A percentile compares a stretch with the other conserved stretches of the same genome.
These are phyloP conservation scores for Ceratobasidium sp. DNA, from an alignment of 1,284 basidiomycete species.

Conservation along the genomic window DNA sequence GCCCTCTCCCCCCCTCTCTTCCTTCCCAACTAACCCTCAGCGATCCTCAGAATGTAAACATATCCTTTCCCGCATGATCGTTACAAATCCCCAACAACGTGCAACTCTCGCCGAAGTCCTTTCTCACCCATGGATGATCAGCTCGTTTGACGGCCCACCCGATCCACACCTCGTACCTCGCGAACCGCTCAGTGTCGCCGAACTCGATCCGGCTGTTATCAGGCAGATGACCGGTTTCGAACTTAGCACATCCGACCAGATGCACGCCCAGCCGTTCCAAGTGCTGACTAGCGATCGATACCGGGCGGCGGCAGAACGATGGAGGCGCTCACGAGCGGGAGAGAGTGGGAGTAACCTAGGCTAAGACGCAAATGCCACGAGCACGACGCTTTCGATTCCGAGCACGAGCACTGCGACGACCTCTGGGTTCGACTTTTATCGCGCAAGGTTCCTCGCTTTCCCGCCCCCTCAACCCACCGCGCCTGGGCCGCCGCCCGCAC, in stretches of 20 bases:
- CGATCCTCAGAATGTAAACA: conserved; percentile 85
- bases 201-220: conserved; percentile 88
- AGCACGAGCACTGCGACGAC: conserved; percentile 15
- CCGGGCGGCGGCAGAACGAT: conserved; percentile 73
- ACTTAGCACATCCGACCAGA: conserved; percentile 89
- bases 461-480: conserved; percentile 65
- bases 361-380: conserved; percentile 3
- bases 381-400: conserved; percentile 9
- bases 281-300: conserved; percentile 87
- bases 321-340: conserved; percentile 76
- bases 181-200: conserved; percentile 79
- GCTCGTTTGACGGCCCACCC: conserved; percentile 84
- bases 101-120: conserved; percentile 91
- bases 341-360: conserved; percentile 57
- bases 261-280: conserved; percentile 76
- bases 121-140: conserved; percentile 93
- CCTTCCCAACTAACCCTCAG: conserved; percentile 12
- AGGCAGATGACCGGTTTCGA: conserved; percentile 96
- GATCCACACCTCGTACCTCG: conserved; percentile 88
- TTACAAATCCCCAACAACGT: conserved; percentile 88
- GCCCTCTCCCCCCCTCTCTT: conserved; percentile 51
- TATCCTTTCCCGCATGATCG: conserved; percentile 93
- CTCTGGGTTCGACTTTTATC: conserved; percentile 95
- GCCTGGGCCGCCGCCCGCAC: conserved; percentile 56
- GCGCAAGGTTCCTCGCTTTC: conserved; percentile 87